Evolutionary conservation across 2,329 filamentous ascomycete species (phyloP).

Genomic region (Exophiala calicioides): DNA sequence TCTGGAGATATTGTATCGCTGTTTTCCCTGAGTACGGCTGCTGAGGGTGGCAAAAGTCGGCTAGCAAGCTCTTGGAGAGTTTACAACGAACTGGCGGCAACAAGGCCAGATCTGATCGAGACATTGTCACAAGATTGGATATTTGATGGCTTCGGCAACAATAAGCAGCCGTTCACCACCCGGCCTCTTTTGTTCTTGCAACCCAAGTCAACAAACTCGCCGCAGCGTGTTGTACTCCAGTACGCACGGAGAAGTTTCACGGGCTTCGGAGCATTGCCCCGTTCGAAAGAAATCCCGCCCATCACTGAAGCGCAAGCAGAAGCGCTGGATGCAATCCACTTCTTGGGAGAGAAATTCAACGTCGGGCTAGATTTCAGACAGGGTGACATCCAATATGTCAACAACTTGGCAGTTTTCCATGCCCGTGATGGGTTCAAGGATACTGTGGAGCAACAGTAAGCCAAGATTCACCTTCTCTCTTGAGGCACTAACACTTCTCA

Average conservation of each 20-base stretch:
- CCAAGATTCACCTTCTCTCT: slow-evolving; percentile 3
- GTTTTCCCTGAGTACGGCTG: slow-evolving; percentile 48
- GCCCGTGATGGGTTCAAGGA: slow-evolving; percentile 51
- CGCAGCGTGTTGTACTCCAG: slow-evolving; percentile 60
- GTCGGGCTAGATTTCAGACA: slow-evolving; percentile 48
- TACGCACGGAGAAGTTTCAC: slow-evolving; percentile 63
- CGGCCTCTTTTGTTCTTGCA: slow-evolving; percentile 54
- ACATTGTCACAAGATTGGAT: slow-evolving; percentile 53
- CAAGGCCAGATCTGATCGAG: slow-evolving; percentile 55
- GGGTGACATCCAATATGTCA: slow-evolving; percentile 55
- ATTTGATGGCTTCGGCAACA: slow-evolving; percentile 54
- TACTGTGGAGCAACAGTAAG: slow-evolving; percentile 41
- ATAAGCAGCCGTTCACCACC: slow-evolving; percentile 47
- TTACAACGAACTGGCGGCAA: slow-evolving; percentile 57
- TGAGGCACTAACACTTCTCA: slow-evolving; percentile 14
- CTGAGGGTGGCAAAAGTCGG: slow-evolving; percentile 55
- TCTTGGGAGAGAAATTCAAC: slow-evolving; percentile 47
- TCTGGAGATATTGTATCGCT: slow-evolving; percentile 56
- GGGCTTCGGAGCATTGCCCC: slow-evolving; percentile 47
- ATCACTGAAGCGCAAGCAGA: slow-evolving; percentile 56
- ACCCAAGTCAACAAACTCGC: slow-evolving; percentile 45
- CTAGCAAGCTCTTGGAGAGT: slow-evolving; percentile 55
- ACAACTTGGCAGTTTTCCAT: slow-evolving; percentile 56
- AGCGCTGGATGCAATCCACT: slow-evolving; percentile 54
- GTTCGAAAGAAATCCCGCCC: slow-evolving; percentile 47